Percentiles rank a stretch among this genome's conserved stretches.
Evolutionary conservation across 2,329 filamentous ascomycete species (phyloP).

Genomic region (Drechslerella coelobrocha): DNA sequence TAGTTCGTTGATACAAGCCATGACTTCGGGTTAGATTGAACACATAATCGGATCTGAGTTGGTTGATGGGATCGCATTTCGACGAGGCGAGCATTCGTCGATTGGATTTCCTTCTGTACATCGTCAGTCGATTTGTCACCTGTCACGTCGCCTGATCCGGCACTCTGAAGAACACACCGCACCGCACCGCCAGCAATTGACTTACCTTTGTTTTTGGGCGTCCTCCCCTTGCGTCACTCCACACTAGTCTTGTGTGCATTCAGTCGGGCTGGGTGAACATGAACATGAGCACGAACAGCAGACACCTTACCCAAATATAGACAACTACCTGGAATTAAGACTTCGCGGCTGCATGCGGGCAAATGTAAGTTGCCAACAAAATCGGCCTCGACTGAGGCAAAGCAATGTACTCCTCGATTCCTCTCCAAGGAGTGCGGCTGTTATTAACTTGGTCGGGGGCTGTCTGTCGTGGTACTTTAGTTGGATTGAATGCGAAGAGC

Average conservation of each 20-base stretch:
- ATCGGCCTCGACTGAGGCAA: neutral
- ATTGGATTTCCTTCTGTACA: neutral
- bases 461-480: neutral
- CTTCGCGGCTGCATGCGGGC: neutral
- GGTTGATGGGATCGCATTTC: neutral
- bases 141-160: neutral
- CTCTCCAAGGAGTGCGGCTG: neutral
- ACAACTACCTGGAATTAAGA: neutral
- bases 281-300: neutral
- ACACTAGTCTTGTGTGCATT: neutral
- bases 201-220: no score
- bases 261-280: neutral
- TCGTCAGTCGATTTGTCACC: neutral
- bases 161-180: no score
- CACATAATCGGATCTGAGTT: neutral
- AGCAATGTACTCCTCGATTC: neutral
- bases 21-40: neutral
- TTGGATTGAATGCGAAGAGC: neutral
- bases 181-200: no score
- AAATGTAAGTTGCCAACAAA: neutral
- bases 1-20: no score
- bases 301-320: neutral
- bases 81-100: neutral
- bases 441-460: no score
- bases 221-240: neutral